Evolutionary conservation across 495 filamentous ascomycete genomes (phyloP), one percentile per base, ranked within the genome.

Genomic region (Alectoria sarmentosa): DNA sequence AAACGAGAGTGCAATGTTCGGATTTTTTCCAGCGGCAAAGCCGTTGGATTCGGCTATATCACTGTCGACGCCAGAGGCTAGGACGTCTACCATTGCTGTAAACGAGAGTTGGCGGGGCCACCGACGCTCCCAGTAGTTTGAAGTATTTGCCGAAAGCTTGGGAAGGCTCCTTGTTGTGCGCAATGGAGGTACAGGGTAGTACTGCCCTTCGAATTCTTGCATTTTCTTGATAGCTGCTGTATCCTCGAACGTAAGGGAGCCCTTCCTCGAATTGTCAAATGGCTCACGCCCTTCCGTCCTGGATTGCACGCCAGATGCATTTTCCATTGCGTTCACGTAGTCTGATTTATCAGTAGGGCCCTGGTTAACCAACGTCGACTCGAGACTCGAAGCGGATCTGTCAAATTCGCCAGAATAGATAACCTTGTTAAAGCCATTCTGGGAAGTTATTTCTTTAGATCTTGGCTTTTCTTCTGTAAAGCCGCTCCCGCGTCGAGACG

Each of bases 81-180:
- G 28, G 38, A 88, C 91, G 65, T 96, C 91, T 73, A 95, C 90
- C n/a, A 92, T 92, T 49, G 85, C 81, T 66, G 88, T 89, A 72
- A 98, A 98, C 7, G 91, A 96, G 64, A 98, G 78, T 60, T 91
- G 89, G 8, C 91, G 84, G 0, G 92, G 85, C 82, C 86, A 95
- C 62, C 82, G 82, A 21, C 80, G 78, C 54, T 88, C 83, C 61
- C 83, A 78, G 17, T 79, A 72, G 11, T 73, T 67, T 52, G 71
- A 34, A 37, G 48, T 17, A 46, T 64, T 61, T 0, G 34, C 42
- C 3, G 67, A 48, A 15, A 81, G 61, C 26, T 77, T 74, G 61
- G 74, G 70, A 58, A 75, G 75, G 58, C 81, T 83, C 65, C 77
- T 77, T 4, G 78, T 75, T 23, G 77, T 76, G n/a, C 76, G 76